Percentiles rank a stretch among this genome's conserved stretches.
These are phyloP conservation scores for Basidioascus undulatus DNA, from an alignment of 768 basidiomycete genomes.

Conservation along the genomic window DNA sequence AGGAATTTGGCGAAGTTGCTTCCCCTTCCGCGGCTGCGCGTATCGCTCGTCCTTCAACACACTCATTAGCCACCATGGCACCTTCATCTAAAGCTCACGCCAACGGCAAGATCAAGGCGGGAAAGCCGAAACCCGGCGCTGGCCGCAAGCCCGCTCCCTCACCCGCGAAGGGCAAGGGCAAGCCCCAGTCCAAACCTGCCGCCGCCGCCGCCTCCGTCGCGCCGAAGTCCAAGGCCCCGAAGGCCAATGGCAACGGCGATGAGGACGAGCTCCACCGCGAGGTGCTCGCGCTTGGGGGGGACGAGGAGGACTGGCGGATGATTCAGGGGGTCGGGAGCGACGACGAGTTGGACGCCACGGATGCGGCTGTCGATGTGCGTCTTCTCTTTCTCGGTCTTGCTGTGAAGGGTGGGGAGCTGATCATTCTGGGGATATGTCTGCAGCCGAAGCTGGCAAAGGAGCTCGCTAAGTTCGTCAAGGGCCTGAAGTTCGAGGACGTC, in stretches of 20 bases:
- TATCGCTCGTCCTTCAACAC: no score
- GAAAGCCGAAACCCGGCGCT: no score
- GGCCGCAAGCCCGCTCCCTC: no score
- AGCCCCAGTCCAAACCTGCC: no score
- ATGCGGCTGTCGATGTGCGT: slow-evolving; percentile 17
- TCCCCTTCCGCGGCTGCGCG: no score
- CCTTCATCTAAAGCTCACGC: no score
- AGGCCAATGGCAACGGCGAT: neutral
- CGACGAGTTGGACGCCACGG: slow-evolving; percentile 12
- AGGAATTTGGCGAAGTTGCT: no score
- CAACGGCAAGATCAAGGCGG: no score
- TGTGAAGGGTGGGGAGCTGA: no score
- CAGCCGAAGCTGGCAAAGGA: slow-evolving; percentile 26
- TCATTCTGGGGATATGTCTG: neutral
- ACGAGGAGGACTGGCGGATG: slow-evolving; percentile 26
- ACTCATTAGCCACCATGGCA: no score
- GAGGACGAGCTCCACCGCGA: slow-evolving; percentile 12
- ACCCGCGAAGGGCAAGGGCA: no score
- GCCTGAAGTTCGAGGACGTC: slow-evolving; percentile 13
- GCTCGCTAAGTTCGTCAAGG: slow-evolving; percentile 26
- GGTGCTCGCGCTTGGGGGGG: slow-evolving; percentile 26
- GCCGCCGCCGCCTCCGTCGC: no score
- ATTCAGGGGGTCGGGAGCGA: slow-evolving; percentile 22
- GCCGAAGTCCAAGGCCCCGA: neutral
- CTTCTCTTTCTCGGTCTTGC: neutral